Percentiles rank a stretch among this genome's conserved stretches.
Conservation (phyloP, 139 green algal species). For the Trebouxia sp. region DNA sequence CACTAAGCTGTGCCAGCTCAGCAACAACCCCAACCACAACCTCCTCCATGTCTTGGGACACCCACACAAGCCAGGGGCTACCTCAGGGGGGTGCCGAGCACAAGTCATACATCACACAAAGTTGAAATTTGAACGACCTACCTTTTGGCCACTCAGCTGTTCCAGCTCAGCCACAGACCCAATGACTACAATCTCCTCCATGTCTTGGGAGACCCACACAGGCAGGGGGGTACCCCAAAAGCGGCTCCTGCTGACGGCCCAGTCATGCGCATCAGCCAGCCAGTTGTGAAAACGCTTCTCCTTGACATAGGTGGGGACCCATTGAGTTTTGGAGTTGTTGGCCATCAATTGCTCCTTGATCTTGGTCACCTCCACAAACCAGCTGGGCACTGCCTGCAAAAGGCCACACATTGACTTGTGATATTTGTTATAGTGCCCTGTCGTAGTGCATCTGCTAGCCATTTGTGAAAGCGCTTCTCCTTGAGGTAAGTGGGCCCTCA, state of each 20-base stretch:
- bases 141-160: conserved; percentile 79
- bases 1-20: conserved; percentile 89
- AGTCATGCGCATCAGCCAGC: conserved; percentile 78
- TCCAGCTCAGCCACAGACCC: conserved; percentile 90
- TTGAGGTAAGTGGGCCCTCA: conserved; percentile 96
- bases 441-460: conserved; percentile 88
- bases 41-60: conserved; percentile 84
- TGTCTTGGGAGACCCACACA: conserved; percentile 88
- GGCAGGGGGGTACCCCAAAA: conserved; percentile 99
- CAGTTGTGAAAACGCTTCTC: conserved; percentile 99
- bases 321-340: conserved; percentile 92
- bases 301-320: conserved; percentile 95
- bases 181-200: conserved; percentile 89
- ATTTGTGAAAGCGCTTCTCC: conserved; percentile 99
- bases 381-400: conserved; percentile 86
- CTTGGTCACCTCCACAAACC: conserved; percentile 92
- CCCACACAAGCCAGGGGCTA: conserved; percentile 97
- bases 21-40: conserved; percentile 81
- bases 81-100: conserved; percentile 70
- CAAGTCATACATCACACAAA: neutral
- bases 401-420: too few species aligned
- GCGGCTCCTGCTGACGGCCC: conserved; percentile 55
- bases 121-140: conserved; percentile 18
- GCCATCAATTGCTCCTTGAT: conserved; percentile 88
- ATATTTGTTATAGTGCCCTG: too few species aligned